Base-by-base conservation (phyloP, 139 green algal genomes). In the Astrephomene gubernaculifera region DNA sequence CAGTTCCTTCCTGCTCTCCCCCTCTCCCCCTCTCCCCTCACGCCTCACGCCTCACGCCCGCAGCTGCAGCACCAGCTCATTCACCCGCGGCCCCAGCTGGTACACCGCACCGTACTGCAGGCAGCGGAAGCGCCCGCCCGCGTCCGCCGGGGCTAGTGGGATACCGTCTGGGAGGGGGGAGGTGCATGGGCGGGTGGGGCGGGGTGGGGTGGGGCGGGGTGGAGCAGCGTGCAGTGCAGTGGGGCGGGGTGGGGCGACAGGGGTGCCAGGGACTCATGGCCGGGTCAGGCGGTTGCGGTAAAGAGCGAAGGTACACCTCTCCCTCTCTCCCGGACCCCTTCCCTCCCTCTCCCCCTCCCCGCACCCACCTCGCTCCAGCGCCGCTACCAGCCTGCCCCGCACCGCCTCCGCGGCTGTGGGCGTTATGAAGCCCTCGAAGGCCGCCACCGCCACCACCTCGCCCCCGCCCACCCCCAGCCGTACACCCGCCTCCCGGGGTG, bases 61-160 rank as follows among this genome's bases (percentile, higher is more conserved):
- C n/a, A 95, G 87, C 0, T 69, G 85, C 65, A 95, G 79, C 87
- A 93, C 88, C 61, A 95, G 71, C 87, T 95, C 93, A 69, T 95
- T 95, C 10, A 94, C 29, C 0, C 93, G 81, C 12, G 67, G 75
- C 65, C 70, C 81, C 36, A 95, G 71, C n/a, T 90, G 89, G 87
- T 94, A 90, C 49, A 94, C 73, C 0, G 88, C 85, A 5, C 92
- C 92, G 27, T 95, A 95, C 71, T 95, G 93, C 4, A 83, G 90
- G 9, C 92, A 67, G 9, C 91, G 86, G 81, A 95, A 94, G 52
- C 86, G 83, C 5, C 92, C 92, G 0, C 24, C 70, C 4, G 60
- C 75, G 33, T 95, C 92, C 9, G 74, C 76, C 35, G 90, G 82
- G 5, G 82, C 87, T 63, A 93, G 72, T 17, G 49, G 41, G 22